A percentile compares a stretch with the other conserved stretches of the same genome.
Evolutionary conservation across 2,329 filamentous ascomycete genomes (phyloP).

Genomic region (Penicillium aurantiogriseum): DNA sequence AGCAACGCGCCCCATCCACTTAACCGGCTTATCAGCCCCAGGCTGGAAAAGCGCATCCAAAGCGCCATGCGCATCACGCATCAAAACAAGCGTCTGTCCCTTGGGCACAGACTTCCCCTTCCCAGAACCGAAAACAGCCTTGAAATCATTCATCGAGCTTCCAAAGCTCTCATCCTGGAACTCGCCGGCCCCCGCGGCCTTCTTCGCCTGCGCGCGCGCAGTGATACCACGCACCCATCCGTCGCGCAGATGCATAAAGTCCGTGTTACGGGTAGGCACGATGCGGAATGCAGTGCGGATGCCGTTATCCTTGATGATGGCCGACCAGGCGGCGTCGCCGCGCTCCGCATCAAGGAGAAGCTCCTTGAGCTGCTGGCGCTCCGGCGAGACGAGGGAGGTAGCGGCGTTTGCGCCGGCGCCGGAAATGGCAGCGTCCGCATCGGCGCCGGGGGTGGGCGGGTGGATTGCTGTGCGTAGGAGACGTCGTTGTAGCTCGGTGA

Average conservation of each 20-base stretch:
- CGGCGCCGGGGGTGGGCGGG: conserved; percentile 26
- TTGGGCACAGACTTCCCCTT: conserved; percentile 69
- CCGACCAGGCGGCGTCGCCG: conserved; percentile 72
- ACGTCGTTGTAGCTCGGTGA: conserved; percentile 73
- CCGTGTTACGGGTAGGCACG: conserved; percentile 86
- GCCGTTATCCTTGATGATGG: conserved; percentile 63
- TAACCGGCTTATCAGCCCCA: conserved; percentile 48
- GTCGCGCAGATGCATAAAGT: conserved; percentile 89
- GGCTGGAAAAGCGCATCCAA: conserved; percentile 66
- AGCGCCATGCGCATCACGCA: conserved; percentile 63
- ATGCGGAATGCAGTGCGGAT: conserved; percentile 80
- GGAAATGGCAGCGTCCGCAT: conserved; percentile 20
- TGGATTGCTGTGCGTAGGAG: conserved; percentile 67
- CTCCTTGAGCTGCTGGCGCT: conserved; percentile 71
- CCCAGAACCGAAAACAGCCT: conserved; percentile 74
- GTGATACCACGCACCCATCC: conserved; percentile 86
- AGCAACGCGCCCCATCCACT: conserved; percentile 65
- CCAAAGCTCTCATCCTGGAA: conserved; percentile 76
- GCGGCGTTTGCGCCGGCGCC: conserved; percentile 62
- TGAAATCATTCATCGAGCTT: conserved; percentile 71
- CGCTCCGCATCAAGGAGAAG: conserved; percentile 67
- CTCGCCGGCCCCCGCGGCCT: conserved; percentile 33
- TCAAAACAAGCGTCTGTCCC: conserved; percentile 71
- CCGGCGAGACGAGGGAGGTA: conserved; percentile 76
- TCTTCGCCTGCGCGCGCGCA: conserved; percentile 61